Evolutionary conservation across 192 early-diverging fungal genomes (phyloP).

Genomic region (Thoreauomyces humboldtii): DNA sequence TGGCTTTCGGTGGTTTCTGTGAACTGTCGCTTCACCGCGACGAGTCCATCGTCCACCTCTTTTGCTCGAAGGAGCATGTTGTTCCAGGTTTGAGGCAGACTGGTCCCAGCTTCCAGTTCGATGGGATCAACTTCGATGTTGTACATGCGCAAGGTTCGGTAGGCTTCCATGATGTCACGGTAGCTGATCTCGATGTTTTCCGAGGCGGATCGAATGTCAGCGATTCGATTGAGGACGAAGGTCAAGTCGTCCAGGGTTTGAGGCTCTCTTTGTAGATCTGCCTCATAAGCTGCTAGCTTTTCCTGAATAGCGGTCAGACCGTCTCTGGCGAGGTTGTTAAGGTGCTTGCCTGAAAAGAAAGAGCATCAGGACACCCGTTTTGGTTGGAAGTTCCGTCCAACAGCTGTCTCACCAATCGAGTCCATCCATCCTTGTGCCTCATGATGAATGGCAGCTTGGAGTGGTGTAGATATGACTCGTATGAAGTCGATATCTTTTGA

Average conservation of each 20-base stretch:
- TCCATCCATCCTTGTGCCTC: constrained; percentile 58
- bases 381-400: background rate
- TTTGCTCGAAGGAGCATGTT: constrained; percentile 47
- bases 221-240: constrained; percentile 58
- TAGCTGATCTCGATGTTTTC: constrained; percentile 59
- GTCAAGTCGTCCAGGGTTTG: constrained; percentile 58
- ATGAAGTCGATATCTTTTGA: constrained; percentile 59
- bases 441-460: constrained; percentile 51
- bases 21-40: constrained; percentile 62
- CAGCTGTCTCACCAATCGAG: constrained; percentile 45
- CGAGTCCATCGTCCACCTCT: constrained; percentile 49
- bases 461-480: constrained; percentile 45
- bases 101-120: constrained; percentile 41
- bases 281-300: constrained; percentile 44
- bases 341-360: constrained; percentile 45
- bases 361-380: background rate
- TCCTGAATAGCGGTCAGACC: constrained; percentile 36
- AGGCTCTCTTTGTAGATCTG: constrained; percentile 46
- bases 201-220: constrained; percentile 51
- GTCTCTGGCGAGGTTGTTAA: constrained; percentile 49
- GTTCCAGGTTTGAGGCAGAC: constrained; percentile 48
- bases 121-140: constrained; percentile 40
- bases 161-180: constrained; percentile 54
- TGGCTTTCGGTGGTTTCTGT: constrained; percentile 54
- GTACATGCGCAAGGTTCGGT: constrained; percentile 56